Evolutionary conservation across 2,329 filamentous ascomycete species (phyloP), one percentile per base, ranked within the genome.

Genomic region (Tolypocladium inflatum): DNA sequence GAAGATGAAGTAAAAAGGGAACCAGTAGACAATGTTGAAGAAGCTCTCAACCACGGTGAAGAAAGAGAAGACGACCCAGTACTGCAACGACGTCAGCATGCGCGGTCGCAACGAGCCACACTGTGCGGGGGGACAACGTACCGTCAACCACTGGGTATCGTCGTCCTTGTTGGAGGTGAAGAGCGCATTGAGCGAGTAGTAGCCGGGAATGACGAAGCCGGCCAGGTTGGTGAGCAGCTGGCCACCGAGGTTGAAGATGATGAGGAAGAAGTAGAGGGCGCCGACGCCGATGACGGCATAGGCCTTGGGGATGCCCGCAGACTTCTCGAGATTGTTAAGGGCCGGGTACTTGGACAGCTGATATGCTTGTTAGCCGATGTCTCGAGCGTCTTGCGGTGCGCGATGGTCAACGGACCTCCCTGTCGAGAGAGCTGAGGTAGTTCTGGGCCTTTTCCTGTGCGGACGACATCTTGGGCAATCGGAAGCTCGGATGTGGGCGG

Each of bases 1-100:
- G 89, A 99, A 97, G 73, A 92, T 93, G 79, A 90, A 99, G 88
- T 99, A 99, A 81, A 99, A 99, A 72, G 94, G 89, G 81, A 95
- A 91, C 90, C 90, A 95, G 83, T 94, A 94, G 63, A 93, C 89
- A 63, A 91, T 88, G 76, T 83, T 91, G 70, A 95, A 77, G 61
- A 89, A 82, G 74, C 88, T 91, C 82, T 95, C 90, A 67, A 91
- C 71, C 55, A 94, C 88, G 62, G 88, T 91, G 76, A 94, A 85
- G 76, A 90, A 87, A 57, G 89, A 79, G 71, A 90, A 94, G 62
- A 90, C 88, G 60, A 95, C 89, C 90, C 90, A 95, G 80, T 95
- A 95, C 87, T 90, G 55, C 19, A n/a, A 65, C 19, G 45, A 35
- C 23, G 76, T 64, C 57, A 55, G 43, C 38, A 60, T 56, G 33